Conservation (phyloP, 176 grass and related monocot species). For the Carex littledalei region DNA sequence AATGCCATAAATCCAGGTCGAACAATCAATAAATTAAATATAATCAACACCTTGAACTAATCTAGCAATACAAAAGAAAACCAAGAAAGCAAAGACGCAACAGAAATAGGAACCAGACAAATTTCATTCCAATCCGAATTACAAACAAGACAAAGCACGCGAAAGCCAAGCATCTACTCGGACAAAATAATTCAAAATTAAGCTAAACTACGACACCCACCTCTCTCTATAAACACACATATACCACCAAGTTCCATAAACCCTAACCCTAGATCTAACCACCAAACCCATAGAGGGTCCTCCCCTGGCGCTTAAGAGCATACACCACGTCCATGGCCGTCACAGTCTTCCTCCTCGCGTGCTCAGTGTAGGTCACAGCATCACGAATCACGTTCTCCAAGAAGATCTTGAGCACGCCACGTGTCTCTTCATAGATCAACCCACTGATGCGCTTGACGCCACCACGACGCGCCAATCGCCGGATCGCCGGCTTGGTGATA, state of each 20-base stretch:
- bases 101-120: neutral
- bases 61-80: neutral
- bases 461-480: slow-evolving; percentile 57
- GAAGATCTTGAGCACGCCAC: slow-evolving; percentile 98
- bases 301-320: slow-evolving; percentile 85
- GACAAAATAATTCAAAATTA: neutral
- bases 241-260: neutral
- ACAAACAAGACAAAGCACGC: neutral
- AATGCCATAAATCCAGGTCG: too few relatives aligned
- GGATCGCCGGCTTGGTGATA: slow-evolving; percentile 41
- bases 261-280: slow-evolving; percentile 32
- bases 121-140: neutral
- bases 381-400: slow-evolving; percentile 96
- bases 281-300: slow-evolving; percentile 86
- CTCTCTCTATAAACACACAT: neutral
- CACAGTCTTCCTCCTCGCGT: slow-evolving; percentile 88
- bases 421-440: slow-evolving; percentile 93
- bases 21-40: neutral
- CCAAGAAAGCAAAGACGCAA: neutral
- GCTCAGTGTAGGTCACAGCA: slow-evolving; percentile 95
- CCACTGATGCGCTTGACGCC: slow-evolving; percentile 95
- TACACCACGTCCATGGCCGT: slow-evolving; percentile 98
- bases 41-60: neutral
- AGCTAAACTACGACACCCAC: neutral
- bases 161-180: neutral